Conservation (phyloP, 768 basidiomycete species). For the Leccinellum luteum region DNA sequence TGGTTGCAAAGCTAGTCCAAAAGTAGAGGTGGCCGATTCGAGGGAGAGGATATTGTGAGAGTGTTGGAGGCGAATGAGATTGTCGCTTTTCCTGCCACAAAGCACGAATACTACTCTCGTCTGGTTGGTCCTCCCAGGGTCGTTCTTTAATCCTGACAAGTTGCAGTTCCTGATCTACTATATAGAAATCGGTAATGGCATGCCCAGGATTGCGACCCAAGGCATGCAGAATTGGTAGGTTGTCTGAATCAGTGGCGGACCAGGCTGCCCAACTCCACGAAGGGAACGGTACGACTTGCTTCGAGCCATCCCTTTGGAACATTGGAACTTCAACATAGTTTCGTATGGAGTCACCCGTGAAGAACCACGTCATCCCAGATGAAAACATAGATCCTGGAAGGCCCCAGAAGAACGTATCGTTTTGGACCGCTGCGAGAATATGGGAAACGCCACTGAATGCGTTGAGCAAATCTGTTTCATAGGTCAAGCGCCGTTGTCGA, state of each 20-base stretch:
- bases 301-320: conserved; percentile 4
- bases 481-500: conserved; percentile 10
- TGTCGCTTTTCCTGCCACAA: background rate
- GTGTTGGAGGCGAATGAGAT: background rate
- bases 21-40: conserved; percentile 10
- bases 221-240: background rate
- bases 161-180: conserved; percentile 1
- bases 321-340: conserved; percentile 1
- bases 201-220: background rate
- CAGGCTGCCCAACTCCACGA: conserved; percentile 21
- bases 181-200: conserved; percentile 5
- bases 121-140: background rate
- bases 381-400: conserved; percentile 17
- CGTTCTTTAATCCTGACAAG: conserved; percentile 1
- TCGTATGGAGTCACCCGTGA: background rate
- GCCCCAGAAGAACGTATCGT: conserved; percentile 15
- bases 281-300: conserved; percentile 7
- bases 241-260: background rate
- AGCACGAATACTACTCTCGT: background rate
- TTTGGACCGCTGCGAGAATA: conserved; percentile 7
- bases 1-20: conserved; percentile 14
- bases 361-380: conserved; percentile 6
- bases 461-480: conserved; percentile 16
- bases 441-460: conserved; percentile 17
- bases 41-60: background rate